Evolutionary conservation across 805 yeast genomes (phyloP).

Genomic region (Ogataea allantospora): DNA sequence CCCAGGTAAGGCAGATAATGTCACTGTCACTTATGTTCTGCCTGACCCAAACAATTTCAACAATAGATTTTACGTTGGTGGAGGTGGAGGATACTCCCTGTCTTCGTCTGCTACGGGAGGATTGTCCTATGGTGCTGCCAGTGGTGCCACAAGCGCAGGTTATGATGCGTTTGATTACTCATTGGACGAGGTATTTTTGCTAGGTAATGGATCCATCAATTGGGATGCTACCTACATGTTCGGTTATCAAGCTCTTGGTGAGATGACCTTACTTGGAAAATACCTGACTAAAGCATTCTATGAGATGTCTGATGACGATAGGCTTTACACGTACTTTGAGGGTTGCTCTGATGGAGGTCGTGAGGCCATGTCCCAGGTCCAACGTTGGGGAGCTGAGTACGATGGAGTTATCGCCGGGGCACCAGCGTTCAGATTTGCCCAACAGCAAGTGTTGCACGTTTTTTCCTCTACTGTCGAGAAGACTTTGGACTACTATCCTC

Average conservation of each 20-base stretch:
- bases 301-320: constrained; percentile 2
- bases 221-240: constrained; percentile 12
- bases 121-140: constrained; percentile 5
- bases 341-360: constrained; percentile 13
- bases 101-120: constrained; percentile 5
- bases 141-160: constrained; percentile 11
- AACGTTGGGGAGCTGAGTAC: constrained; percentile 10
- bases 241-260: constrained; percentile 9
- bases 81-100: constrained; percentile 9
- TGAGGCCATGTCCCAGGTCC: constrained; percentile 11
- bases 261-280: constrained; percentile 5
- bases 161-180: constrained; percentile 7
- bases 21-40: constrained; percentile 1
- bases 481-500: constrained; percentile 8
- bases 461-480: constrained; percentile 9
- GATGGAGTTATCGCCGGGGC: constrained; percentile 12
- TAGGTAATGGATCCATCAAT: constrained; percentile 8
- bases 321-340: constrained; percentile 8
- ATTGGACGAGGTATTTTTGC: constrained; percentile 4
- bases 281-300: constrained; percentile 5
- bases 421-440: constrained; percentile 10
- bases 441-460: constrained; percentile 10
- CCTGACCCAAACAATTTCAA: constrained; percentile 4
- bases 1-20: constrained; percentile 7
- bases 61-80: constrained; percentile 7